A percentile compares a stretch with the other conserved stretches of the same genome.
These are phyloP conservation scores for Cryptosporidium parvum DNA, from an alignment of 169 alveolate species.

Conservation along the genomic window DNA sequence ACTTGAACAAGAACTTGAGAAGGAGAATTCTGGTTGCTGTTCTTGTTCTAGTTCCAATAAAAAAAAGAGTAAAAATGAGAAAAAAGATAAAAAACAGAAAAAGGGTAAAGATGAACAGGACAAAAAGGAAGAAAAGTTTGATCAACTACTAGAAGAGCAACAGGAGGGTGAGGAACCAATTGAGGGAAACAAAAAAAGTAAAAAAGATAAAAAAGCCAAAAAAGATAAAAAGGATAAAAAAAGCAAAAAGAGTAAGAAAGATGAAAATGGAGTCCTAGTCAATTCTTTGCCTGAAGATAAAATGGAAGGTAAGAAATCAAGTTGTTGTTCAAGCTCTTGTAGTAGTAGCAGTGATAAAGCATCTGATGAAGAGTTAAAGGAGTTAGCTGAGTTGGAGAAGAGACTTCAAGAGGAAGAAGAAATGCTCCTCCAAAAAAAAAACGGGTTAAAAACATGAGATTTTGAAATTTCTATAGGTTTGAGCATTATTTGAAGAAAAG, in stretches of 20 bases:
- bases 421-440: neutral
- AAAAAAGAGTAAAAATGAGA: neutral
- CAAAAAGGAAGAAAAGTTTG: neutral
- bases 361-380: neutral
- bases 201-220: neutral
- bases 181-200: neutral
- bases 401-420: neutral
- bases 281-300: neutral
- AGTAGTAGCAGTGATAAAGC: neutral
- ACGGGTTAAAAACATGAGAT: neutral
- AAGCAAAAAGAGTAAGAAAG: neutral
- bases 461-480: neutral
- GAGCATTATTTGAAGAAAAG: neutral
- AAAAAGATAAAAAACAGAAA: neutral
- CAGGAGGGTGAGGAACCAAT: neutral
- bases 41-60: neutral
- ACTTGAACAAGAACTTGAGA: neutral
- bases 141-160: neutral
- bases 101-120: neutral
- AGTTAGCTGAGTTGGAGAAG: constrained; percentile 7
- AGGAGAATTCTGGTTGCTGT: constrained; percentile 2
- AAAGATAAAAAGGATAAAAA: neutral
- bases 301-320: neutral
- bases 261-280: neutral
- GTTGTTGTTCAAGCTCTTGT: constrained; percentile 5